Base-by-base conservation (phyloP, 192 early-diverging fungal species). In the Backusella luteola region DNA sequence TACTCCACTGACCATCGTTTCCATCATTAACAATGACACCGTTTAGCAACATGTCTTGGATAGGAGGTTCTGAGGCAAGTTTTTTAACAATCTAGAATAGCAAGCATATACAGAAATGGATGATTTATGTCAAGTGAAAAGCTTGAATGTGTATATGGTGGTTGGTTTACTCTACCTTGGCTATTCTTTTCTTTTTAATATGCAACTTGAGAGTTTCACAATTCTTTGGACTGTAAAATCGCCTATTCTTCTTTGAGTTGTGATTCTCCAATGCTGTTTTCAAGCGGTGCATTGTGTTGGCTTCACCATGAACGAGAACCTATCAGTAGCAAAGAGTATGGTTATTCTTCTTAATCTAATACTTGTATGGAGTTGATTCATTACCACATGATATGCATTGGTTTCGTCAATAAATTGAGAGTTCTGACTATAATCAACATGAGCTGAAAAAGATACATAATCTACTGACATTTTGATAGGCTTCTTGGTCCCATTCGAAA, bases 401-500 rank as follows among this genome's bases (percentile, higher is more conserved):
- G 98, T 92, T 69, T 96, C 96, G 75, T 99, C 93, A 77, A 99
- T 99, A 81, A 99, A 99, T 76, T 93, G 86, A 66, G 92, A 92
- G 84, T 99, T 99, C 84, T 99, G 96, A 4, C 91, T 88, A 77
- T 92, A 98, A 81, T 99, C 98, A 17, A 99, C 98, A 76, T 99
- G 97, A 1, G 98, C 98, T 14, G 96, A 96, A 80, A 99, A 99
- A 6, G 97, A 97, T 11, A 99, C 93, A 84, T 96, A 97, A 67
- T 96, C 91, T 59, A 99, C 93, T 0, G 92, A 87, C 83, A 97
- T 86, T 15, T 91, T 86, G 11, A 94, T 82, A 52, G 94, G 91
- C 11, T 98, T 87, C 46, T 86, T 92, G 26, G 87, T 85, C 19
- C 98, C 98, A 52, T 89, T 83, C 85, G 94, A 85, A 59, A 82